Evolutionary conservation across 345 rosid genomes (phyloP).

Genomic region (Populus ilicifolia): DNA sequence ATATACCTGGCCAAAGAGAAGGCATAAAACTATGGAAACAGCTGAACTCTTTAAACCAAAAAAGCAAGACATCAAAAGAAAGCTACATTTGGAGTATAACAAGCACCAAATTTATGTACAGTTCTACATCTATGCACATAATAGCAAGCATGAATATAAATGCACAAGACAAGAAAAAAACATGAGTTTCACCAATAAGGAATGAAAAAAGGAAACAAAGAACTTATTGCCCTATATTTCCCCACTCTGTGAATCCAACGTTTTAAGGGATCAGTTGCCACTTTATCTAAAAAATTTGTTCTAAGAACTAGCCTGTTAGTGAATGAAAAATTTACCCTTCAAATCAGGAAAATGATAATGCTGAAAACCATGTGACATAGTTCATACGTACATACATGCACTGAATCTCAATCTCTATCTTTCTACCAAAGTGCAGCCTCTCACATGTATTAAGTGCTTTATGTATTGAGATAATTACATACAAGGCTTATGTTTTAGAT

Average conservation of each 20-base stretch:
- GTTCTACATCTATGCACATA: neutral
- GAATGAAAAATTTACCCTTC: neutral
- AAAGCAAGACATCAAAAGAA: neutral
- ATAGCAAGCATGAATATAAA: neutral
- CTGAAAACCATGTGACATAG: neutral
- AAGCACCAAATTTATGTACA: neutral
- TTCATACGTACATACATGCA: neutral
- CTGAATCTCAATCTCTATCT: neutral
- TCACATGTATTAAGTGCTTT: neutral
- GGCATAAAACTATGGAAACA: slow-evolving; percentile 19
- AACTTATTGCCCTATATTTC: neutral
- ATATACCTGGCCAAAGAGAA: slow-evolving; percentile 60
- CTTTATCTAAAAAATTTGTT: neutral
- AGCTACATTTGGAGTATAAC: neutral
- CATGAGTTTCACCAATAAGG: neutral
- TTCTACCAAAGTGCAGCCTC: neutral
- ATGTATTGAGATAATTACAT: neutral
- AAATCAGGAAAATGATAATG: neutral
- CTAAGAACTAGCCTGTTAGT: neutral
- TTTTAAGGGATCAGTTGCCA: neutral
- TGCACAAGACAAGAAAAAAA: neutral
- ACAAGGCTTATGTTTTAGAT: neutral
- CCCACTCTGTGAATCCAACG: neutral
- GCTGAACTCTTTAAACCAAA: neutral
- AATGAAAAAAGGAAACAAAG: neutral